Conservation (phyloP, 2,329 filamentous ascomycete genomes). For the Pyrenochaeta sp. region DNA sequence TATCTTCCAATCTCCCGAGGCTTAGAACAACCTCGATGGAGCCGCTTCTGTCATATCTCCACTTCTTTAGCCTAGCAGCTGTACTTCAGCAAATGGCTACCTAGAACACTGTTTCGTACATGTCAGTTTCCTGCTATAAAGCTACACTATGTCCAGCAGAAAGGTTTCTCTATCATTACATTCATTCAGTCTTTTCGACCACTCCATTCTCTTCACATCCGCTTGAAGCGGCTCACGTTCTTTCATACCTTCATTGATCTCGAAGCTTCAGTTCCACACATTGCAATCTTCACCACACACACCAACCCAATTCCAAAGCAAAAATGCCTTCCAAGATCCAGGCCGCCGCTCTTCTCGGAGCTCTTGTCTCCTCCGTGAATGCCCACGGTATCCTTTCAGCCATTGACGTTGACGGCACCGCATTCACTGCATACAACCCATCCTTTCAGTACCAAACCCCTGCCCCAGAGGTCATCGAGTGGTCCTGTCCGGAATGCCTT, state of each 20-base stretch:
- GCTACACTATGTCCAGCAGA: conserved; percentile 5
- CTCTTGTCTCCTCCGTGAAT: conserved; percentile 49
- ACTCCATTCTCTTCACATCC: conserved; percentile 34
- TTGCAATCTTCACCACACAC: conserved; percentile 12
- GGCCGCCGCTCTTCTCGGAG: conserved; percentile 39
- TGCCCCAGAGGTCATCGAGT: conserved; percentile 58
- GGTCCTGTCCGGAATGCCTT: conserved; percentile 59
- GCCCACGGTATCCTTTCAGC: conserved; percentile 56
- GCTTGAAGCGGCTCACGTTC: conserved; percentile 38
- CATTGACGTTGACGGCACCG: conserved; percentile 56
- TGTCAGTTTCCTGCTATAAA: conserved; percentile 2
- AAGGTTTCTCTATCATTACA: conserved; percentile 18
- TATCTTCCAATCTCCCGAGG: not conserved
- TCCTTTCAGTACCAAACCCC: conserved; percentile 47
- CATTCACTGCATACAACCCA: conserved; percentile 55
- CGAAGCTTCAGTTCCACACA: conserved; percentile 26
- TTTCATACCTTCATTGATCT: conserved; percentile 36
- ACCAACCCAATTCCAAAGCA: conserved; percentile 7
- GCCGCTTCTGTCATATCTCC: no score
- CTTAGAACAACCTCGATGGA: not conserved
- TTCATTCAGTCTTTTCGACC: conserved; percentile 33
- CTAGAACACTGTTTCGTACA: not conserved
- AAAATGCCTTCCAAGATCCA: conserved; percentile 44
- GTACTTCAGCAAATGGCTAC: not conserved
- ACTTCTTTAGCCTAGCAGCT: not conserved